Evolutionary conservation across 2,329 filamentous ascomycete species (phyloP).

Genomic region (Colletotrichum paranaense): DNA sequence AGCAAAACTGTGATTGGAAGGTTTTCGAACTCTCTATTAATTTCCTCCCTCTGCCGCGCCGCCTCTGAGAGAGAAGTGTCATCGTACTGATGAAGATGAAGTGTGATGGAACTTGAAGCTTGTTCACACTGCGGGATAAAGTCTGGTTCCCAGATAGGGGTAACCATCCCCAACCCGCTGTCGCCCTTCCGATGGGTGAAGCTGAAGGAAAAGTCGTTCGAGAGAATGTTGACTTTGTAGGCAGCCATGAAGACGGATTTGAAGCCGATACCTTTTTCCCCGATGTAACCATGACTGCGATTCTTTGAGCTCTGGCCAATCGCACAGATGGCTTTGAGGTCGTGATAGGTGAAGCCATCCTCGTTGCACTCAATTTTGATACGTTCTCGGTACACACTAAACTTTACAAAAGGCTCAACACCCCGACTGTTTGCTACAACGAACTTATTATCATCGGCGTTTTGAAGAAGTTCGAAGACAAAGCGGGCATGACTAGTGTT

Average conservation of each 20-base stretch:
- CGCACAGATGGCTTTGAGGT: slow-evolving; percentile 58
- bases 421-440: slow-evolving; percentile 35
- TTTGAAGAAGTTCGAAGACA: slow-evolving; percentile 64
- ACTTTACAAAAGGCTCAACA: slow-evolving; percentile 46
- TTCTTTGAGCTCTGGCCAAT: slow-evolving; percentile 59
- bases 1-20: slow-evolving; percentile 53
- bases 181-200: slow-evolving; percentile 53
- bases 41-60: slow-evolving; percentile 38
- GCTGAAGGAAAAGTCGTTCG: slow-evolving; percentile 55
- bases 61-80: slow-evolving; percentile 28
- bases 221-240: slow-evolving; percentile 56
- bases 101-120: slow-evolving; percentile 49
- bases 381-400: slow-evolving; percentile 47
- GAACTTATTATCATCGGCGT: slow-evolving; percentile 64
- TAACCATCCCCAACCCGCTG: slow-evolving; percentile 63
- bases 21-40: slow-evolving; percentile 48
- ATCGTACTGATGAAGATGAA: slow-evolving; percentile 47
- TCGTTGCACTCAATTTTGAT: slow-evolving; percentile 64
- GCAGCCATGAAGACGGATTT: slow-evolving; percentile 62
- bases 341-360: slow-evolving; percentile 53
- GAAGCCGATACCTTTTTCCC: slow-evolving; percentile 64
- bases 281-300: slow-evolving; percentile 53
- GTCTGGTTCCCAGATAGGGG: slow-evolving; percentile 51
- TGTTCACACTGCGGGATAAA: slow-evolving; percentile 23
- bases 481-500: slow-evolving; percentile 58